Base-by-base conservation (phyloP, 1,139 yeast species). In the Spencermartinsiella ligniputridi region DNA sequence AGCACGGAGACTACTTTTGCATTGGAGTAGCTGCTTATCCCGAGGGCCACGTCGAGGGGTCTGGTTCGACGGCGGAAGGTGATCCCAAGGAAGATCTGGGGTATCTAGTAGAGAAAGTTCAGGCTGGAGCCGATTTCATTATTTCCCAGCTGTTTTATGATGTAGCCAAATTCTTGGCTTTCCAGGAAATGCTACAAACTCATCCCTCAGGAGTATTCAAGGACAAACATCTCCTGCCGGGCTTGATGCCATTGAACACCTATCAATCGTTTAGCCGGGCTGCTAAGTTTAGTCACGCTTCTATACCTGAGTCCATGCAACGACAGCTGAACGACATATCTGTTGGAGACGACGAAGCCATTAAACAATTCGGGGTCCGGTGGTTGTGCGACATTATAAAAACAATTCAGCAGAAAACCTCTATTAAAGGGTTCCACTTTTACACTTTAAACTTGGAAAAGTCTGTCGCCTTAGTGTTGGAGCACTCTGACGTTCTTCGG, bases 21-120 rank as follows among this genome's bases (percentile, higher is more conserved):
- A 72, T 89, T 49, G 96, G 96, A 41, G 96, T 89, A 6, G 96
- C 96, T 2, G 96, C 92, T 1, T 90, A 90, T 63, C 97, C 97
- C 6, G 96, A 92, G 60, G 99, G 99, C 19, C 97, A 92, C 66
- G 89, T 86, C 36, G 75, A 71, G 44, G 95, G 87, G 50, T 88
- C 90, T 16, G 75, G 86, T 6, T 75, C 84, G 5, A 71, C 68
- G 42, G 66, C 77, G 3, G 68, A 70, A 35, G 96, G 87, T 62
- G 75, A 78, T 56, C 80, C 81, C 0, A 58, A 61, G 22, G 72
- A 74, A 41, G 96, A 89, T 62, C 61, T 88, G 42, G 88, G 90
- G 4, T 86, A 68, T 61, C 72, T 89, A 62, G 79, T 81, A 51
- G 94, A 86, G 57, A 92, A 92, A 63, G 77, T 90, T 50, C 82